These are phyloP conservation scores for Yamadazyma atlantica DNA, from an alignment of 1,139 yeast genomes.

Conservation along the genomic window DNA sequence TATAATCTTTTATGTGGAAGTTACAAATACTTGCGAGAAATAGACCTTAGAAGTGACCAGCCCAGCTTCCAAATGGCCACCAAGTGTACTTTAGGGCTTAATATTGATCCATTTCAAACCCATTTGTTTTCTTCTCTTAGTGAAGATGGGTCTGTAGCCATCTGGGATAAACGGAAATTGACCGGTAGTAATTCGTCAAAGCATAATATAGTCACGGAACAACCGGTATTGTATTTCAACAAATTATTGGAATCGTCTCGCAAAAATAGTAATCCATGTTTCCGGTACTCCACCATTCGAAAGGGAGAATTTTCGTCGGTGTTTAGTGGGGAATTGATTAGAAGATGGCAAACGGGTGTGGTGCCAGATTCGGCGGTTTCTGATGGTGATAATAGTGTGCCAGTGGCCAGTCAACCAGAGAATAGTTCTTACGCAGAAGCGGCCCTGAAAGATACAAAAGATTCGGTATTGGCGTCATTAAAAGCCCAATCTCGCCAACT, in stretches of 20 bases:
- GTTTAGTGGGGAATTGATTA: conserved; percentile 72
- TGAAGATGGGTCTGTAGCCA: conserved; percentile 81
- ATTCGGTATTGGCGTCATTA: conserved; percentile 24
- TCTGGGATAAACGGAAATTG: conserved; percentile 84
- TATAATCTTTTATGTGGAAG: conserved; percentile 68
- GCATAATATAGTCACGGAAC: conserved; percentile 31
- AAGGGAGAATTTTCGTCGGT: conserved; percentile 78
- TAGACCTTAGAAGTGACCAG: conserved; percentile 69
- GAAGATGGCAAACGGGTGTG: conserved; percentile 79
- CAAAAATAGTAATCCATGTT: conserved; percentile 61
- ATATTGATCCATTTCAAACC: conserved; percentile 63
- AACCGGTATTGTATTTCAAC: conserved; percentile 66
- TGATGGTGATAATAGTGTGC: not conserved
- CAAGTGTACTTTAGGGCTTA: conserved; percentile 67
- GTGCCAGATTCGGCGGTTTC: conserved; percentile 26
- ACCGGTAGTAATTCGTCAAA: conserved; percentile 20
- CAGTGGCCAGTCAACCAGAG: conserved; percentile 6
- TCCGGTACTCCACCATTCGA: conserved; percentile 68
- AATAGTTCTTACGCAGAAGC: no score
- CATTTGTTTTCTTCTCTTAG: conserved; percentile 71
- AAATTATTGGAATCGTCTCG: conserved; percentile 67
- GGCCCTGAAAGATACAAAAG: not conserved
- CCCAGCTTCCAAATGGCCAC: conserved; percentile 78
- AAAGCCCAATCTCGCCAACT: conserved; percentile 36
- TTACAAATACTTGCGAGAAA: conserved; percentile 73